Conservation (phyloP, 2,329 filamentous ascomycete species). For the Dactylellina cionopaga region DNA sequence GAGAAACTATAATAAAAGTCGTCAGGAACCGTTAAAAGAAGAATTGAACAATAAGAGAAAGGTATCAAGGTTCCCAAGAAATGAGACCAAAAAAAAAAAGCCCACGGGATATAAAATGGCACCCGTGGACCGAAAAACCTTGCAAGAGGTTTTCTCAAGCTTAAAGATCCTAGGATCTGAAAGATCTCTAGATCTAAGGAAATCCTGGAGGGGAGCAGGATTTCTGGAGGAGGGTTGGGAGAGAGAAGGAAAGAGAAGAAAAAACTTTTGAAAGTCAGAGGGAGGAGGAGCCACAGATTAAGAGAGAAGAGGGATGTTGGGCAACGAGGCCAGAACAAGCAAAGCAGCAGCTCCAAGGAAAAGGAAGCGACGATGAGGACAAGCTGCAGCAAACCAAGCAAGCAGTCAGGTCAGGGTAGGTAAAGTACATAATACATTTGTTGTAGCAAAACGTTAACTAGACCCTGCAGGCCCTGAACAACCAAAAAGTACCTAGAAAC, state of each 20-base stretch:
- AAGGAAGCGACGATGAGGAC: conserved; percentile 50
- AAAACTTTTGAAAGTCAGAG: conserved; percentile 27
- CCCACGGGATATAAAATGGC: conserved; percentile 54
- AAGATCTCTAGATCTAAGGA: conserved; percentile 51
- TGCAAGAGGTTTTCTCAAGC: conserved; percentile 52
- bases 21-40: conserved; percentile 15
- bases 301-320: conserved; percentile 54
- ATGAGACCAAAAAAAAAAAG: conserved; percentile 52
- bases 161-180: conserved; percentile 46
- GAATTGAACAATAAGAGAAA: conserved; percentile 30
- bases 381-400: conserved; percentile 22
- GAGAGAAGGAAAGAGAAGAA: conserved; percentile 26
- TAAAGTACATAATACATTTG: conserved; percentile 38
- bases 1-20: conserved; percentile 25
- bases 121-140: conserved; percentile 53
- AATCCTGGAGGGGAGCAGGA: conserved; percentile 52
- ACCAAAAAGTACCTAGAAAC: conserved; percentile 14
- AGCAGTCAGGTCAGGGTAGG: conserved; percentile 24
- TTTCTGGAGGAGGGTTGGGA: conserved; percentile 32
- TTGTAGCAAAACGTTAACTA: no score
- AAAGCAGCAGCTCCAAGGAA: conserved; percentile 37
- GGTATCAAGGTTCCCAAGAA: conserved; percentile 10
- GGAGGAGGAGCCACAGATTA: conserved; percentile 42
- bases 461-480: conserved; percentile 35
- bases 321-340: conserved; percentile 52